Percentiles rank a stretch among this genome's conserved stretches.
Conservation (phyloP, 768 basidiomycete genomes). For the Macrolepiota albuminosa region DNA sequence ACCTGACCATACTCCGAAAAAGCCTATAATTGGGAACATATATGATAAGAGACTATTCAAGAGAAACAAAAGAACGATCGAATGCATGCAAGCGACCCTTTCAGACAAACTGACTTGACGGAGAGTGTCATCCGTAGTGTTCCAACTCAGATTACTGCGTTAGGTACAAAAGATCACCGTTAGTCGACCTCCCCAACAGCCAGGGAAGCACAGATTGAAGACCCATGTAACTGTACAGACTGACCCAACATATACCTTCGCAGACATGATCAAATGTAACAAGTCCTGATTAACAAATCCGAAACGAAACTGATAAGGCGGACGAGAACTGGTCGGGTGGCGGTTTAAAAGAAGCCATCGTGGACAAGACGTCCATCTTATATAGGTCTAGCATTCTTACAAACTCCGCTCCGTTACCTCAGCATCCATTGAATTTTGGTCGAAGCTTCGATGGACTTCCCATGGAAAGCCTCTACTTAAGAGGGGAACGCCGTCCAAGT, state of each 20-base stretch:
- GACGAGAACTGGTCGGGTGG: constrained; percentile 36
- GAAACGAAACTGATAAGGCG: constrained; percentile 51
- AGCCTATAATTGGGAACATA: constrained; percentile 59
- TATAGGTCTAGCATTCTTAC: constrained; percentile 41
- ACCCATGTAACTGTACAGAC: constrained; percentile 59
- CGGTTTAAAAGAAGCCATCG: constrained; percentile 33
- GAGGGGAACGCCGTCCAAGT: neutral
- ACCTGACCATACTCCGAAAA: constrained; percentile 81
- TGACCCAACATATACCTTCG: constrained; percentile 94
- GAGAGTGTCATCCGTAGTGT: constrained; percentile 90
- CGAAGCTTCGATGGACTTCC: constrained; percentile 11
- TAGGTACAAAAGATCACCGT: constrained; percentile 46
- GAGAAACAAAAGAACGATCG: constrained; percentile 23
- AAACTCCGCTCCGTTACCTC: constrained; percentile 41
- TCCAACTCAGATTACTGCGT: constrained; percentile 92
- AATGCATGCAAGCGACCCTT: constrained; percentile 25
- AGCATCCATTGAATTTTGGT: constrained; percentile 10
- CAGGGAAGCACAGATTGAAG: constrained; percentile 43
- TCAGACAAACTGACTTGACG: constrained; percentile 74
- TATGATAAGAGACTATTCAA: constrained; percentile 46
- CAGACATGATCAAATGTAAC: constrained; percentile 66
- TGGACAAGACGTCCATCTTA: constrained; percentile 25
- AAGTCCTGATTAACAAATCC: constrained; percentile 48
- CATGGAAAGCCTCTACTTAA: neutral
- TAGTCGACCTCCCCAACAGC: constrained; percentile 47